Base-by-base conservation (phyloP, 2,329 filamentous ascomycete genomes). In the Colletotrichum somersetense region DNA sequence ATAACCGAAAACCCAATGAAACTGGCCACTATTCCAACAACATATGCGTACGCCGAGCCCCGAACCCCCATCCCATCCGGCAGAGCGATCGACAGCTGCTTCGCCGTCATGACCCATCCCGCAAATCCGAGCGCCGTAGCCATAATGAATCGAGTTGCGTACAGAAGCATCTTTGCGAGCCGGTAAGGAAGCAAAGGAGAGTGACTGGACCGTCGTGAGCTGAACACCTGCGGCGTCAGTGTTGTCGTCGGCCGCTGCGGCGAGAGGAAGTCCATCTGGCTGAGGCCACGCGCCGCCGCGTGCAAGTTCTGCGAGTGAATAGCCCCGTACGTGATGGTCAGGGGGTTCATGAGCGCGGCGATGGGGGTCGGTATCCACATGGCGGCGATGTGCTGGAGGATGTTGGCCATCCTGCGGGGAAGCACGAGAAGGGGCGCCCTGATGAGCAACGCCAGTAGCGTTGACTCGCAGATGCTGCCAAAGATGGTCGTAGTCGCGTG, bases 1-100 rank as follows among this genome's bases (percentile, higher is more conserved):
- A 99, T 85, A 1, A 98, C 91, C 6, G 94, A 95, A 91, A 96
- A 99, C 10, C 96, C 96, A 76, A 99, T 98, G 66, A 96, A 95
- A 73, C 93, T 94, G 20, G 96, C 96, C 75, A 98, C 92, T 74
- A 99, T 82, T 12, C 95, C 96, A 30, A 99, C 94, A 1, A 98
- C 89, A 78, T 98, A 99, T 2, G 96, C 96, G 80, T 99, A 99
- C 33, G 96, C 87, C 77, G 94, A 97, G 11, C 96, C 96, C 57
- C 89, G 89, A 62, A 92, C 79, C 0, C 89, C 88, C 63, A 81
- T 75, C 1, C 86, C 87, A 50, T 85, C 87, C 68, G 81, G 91
- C 72, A 84, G 83, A 78, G 83, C 85, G 26, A 96, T 85, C 63
- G 88, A 86, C 5, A 98, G 85, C 81, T 93, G 91, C 74, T 94